phyloP scores from a whole-genome alignment of 2,329 filamentous ascomycete species.

The Colletotrichum cordylinicola region DNA sequence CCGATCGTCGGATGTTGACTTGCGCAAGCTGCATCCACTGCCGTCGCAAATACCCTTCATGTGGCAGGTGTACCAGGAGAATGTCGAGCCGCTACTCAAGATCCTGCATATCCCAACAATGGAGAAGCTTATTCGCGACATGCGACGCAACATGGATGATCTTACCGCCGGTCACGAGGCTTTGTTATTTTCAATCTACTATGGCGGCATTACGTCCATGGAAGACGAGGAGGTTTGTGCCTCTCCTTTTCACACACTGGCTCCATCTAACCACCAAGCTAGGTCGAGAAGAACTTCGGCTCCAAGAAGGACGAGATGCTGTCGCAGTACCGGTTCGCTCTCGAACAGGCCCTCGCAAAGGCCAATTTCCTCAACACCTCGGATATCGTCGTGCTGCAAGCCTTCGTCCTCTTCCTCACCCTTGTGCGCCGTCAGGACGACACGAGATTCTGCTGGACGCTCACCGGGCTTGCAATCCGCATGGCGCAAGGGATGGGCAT shows the following conservation, averaged over 20 bases:
- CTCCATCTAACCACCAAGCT: neutral
- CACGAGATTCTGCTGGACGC: conserved; percentile 63
- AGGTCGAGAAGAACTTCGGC: conserved; percentile 46
- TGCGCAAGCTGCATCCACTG: conserved; percentile 68
- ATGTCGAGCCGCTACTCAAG: conserved; percentile 76
- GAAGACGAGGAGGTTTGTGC: conserved; percentile 61
- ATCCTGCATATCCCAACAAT: conserved; percentile 74
- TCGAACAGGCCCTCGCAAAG: conserved; percentile 62
- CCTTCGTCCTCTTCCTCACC: conserved; percentile 61
- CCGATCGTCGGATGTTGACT: conserved; percentile 72
- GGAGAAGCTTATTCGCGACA: conserved; percentile 65
- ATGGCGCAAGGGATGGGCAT: conserved; percentile 66
- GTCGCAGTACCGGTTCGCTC: conserved; percentile 55
- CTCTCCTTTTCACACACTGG: neutral
- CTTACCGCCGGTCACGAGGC: conserved; percentile 64
- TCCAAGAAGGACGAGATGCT: conserved; percentile 49
- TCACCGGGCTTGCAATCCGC: conserved; percentile 62
- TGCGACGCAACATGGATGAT: conserved; percentile 62
- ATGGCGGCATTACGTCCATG: conserved; percentile 62
- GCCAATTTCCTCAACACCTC: conserved; percentile 64
- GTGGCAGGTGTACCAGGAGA: conserved; percentile 75
- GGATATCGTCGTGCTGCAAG: conserved; percentile 63
- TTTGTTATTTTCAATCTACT: conserved; percentile 69
- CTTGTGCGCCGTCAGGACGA: conserved; percentile 52
- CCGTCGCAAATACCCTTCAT: conserved; percentile 70